Evolutionary conservation across 768 basidiomycete species (phyloP).

Genomic region (Tulasnella sp.): DNA sequence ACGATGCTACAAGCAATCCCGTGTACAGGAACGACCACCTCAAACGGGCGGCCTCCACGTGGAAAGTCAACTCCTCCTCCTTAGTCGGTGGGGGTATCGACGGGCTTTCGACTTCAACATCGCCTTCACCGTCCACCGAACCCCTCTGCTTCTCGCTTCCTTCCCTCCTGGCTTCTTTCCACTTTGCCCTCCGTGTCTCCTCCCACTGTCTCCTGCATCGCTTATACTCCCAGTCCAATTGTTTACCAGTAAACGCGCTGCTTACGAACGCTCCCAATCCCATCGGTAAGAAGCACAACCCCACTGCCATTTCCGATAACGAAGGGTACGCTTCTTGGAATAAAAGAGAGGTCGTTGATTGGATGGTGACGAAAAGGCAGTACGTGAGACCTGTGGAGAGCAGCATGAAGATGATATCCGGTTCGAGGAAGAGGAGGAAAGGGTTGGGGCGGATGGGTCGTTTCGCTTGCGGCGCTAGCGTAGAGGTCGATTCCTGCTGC

Average conservation of each 20-base stretch:
- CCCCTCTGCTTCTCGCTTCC: not conserved
- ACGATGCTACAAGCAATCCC: conserved; percentile 22
- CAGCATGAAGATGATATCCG: conserved; percentile 54
- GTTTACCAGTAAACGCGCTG: conserved; percentile 52
- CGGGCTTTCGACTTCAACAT: not conserved
- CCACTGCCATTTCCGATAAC: conserved; percentile 57
- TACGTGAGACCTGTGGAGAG: conserved; percentile 50
- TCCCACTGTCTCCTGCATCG: conserved; percentile 26
- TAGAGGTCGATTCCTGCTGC: not conserved
- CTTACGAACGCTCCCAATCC: conserved; percentile 69
- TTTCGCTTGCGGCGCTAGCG: not conserved
- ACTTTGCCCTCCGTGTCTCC: conserved; percentile 35
- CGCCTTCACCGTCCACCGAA: not conserved
- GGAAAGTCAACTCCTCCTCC: conserved; percentile 31
- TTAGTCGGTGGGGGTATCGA: not conserved
- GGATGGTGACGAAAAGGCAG: conserved; percentile 52
- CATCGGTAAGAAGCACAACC: conserved; percentile 71
- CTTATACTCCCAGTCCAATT: conserved; percentile 65
- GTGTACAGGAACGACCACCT: conserved; percentile 26
- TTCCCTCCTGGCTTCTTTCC: not conserved
- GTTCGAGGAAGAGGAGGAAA: conserved; percentile 34
- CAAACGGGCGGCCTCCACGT: conserved; percentile 35
- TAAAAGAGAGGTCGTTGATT: conserved; percentile 56
- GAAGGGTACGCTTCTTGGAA: conserved; percentile 52
- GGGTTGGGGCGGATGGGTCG: conserved; percentile 35